Evolutionary conservation across 2,329 filamentous ascomycete species (phyloP), one percentile per base, ranked within the genome.

Genomic region (Xylaria sp.): DNA sequence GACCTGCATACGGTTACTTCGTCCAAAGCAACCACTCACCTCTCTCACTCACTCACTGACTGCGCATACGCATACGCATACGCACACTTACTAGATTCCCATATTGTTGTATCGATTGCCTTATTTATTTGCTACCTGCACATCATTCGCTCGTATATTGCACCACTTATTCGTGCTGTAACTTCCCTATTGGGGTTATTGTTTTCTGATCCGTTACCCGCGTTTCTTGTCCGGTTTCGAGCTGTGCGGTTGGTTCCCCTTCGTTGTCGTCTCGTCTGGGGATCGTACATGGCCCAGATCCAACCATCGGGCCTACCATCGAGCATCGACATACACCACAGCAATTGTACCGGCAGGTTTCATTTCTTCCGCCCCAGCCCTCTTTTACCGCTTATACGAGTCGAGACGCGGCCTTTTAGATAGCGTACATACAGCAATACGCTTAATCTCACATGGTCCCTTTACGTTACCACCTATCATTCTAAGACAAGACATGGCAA

Each of bases 321-420:
- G 72, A 72, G 71, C 70, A 65, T 74, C 70, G 70, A 72, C 67
- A 47, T 51, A 63, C 64, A 62, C 68, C 68, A 65, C 62, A 63
- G 69, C 55, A 71, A 75, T 75, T 74, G 70, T 71, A 69, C 74
- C 75, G 75, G 75, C 75, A 77, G 73, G 76, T 76, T 75, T 74
- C 75, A 76, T 76, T 78, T 74, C 71, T 75, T 64, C 75, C 75
- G 74, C 72, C 73, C 73, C 72, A 77, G 74, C 72, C 64, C 72
- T 27, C 24, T 75, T 74, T 76, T 74, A 65, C 75, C 73, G 74
- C 72, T 70, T 73, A 75, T 75, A 77, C 76, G 76, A 76, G 72
- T 73, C 64, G 72, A 72, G 72, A 72, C 71, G 69, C 75, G 73
- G 70, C 74, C 73, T 62, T 71, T 65, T 56, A 57, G 69, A 64